phyloP scores from a whole-genome alignment of 2,329 filamentous ascomycete species.

The Delphinella strobiligena region DNA sequence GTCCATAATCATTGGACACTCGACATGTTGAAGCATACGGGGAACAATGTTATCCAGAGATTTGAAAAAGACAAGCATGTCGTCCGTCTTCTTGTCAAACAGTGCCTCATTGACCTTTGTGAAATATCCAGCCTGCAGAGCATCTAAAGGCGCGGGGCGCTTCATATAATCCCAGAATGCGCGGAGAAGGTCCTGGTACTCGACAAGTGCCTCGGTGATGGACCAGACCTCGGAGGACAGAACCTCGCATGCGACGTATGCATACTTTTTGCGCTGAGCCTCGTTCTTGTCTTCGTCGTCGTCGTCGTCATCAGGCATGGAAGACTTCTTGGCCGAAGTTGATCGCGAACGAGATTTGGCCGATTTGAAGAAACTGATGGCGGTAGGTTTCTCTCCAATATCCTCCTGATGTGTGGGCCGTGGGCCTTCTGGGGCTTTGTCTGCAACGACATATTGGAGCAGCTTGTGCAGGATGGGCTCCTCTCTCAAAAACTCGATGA shows the following conservation, averaged over 20 bases:
- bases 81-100: constrained; percentile 93
- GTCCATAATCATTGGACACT: constrained; percentile 98
- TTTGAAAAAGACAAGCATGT: constrained; percentile 88
- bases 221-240: constrained; percentile 95
- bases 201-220: constrained; percentile 83
- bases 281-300: constrained; percentile 61
- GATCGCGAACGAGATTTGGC: constrained; percentile 30
- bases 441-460: constrained; percentile 82
- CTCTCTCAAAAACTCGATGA: constrained; percentile 89
- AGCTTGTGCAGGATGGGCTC: constrained; percentile 73
- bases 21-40: constrained; percentile 82
- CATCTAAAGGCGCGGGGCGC: constrained; percentile 73
- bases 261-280: constrained; percentile 85
- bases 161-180: constrained; percentile 88
- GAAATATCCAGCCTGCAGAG: constrained; percentile 92
- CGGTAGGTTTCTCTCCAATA: constrained; percentile 29
- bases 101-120: constrained; percentile 98
- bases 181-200: constrained; percentile 64
- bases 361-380: constrained; percentile 35
- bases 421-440: constrained; percentile 41
- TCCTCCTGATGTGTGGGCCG: constrained; percentile 18
- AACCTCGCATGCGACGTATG: constrained; percentile 85
- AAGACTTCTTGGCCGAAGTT: constrained; percentile 27
- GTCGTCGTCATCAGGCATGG: constrained; percentile 28
- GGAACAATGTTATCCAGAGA: constrained; percentile 69